phyloP scores from a whole-genome alignment of 2,329 filamentous ascomycete species.

The Clonostachys solani region DNA sequence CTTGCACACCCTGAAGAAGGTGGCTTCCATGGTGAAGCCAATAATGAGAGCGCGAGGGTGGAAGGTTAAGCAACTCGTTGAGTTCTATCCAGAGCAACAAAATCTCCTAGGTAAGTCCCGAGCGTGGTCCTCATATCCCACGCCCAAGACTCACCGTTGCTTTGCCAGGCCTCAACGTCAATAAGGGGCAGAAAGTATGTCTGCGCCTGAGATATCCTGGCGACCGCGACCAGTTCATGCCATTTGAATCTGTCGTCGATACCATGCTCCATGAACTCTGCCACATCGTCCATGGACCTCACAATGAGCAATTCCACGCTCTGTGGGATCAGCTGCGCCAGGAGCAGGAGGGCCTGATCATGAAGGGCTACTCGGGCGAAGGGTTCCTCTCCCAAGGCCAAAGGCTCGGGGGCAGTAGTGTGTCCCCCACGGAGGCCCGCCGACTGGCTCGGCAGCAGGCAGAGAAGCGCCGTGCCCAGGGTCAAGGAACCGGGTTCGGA shows the following conservation, averaged over 20 bases:
- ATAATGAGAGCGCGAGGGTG: slow-evolving; percentile 87
- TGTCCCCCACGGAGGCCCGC: slow-evolving; percentile 70
- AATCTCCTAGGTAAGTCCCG: slow-evolving; percentile 63
- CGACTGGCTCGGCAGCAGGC: slow-evolving; percentile 70
- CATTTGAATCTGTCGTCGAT: slow-evolving; percentile 75
- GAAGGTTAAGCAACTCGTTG: slow-evolving; percentile 73
- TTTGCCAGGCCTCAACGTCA: slow-evolving; percentile 20
- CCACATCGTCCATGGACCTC: slow-evolving; percentile 82
- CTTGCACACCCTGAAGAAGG: slow-evolving; percentile 64
- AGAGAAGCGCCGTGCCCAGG: slow-evolving; percentile 59
- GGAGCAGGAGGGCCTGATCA: slow-evolving; percentile 70
- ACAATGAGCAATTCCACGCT: slow-evolving; percentile 77
- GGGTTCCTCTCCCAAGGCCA: slow-evolving; percentile 77
- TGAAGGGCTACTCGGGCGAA: slow-evolving; percentile 87
- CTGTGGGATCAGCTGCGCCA: slow-evolving; percentile 88
- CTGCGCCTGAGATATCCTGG: slow-evolving; percentile 74
- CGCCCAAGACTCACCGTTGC: background rate
- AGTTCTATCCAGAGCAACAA: slow-evolving; percentile 76
- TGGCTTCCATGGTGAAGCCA: slow-evolving; percentile 87
- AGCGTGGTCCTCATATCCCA: background rate
- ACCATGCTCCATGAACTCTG: slow-evolving; percentile 92
- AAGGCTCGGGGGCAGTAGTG: slow-evolving; percentile 61
- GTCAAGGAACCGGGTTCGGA: slow-evolving; percentile 62
- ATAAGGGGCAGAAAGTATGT: slow-evolving; percentile 73
- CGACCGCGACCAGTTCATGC: slow-evolving; percentile 73